Base-by-base conservation (phyloP, 768 basidiomycete species). In the Multifurca ochricompacta region DNA sequence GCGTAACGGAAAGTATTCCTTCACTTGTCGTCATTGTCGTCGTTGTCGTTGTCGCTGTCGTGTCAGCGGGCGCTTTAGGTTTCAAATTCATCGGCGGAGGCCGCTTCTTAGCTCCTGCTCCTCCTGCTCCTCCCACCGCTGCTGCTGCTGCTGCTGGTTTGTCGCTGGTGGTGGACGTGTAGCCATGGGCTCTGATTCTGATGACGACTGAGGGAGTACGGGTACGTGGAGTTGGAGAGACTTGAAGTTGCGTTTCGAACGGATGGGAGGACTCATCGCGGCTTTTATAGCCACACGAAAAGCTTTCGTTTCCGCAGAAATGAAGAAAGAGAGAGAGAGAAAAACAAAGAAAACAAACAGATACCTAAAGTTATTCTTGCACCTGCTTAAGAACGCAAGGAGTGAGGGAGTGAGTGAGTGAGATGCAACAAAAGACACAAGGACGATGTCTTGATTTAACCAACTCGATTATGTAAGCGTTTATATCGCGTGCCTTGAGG, bases 221-320 rank as follows among this genome's bases (percentile, higher is more conserved):
- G 76, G 58, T 53, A 85, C 81, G 61, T 79, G 76, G 66, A 93
- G 82, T 71, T 85, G 81, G 8, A 93, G 79, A 35, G 78, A 82
- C 71, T 91, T 92, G 79, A 91, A 91, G 68, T 93, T 93, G 59
- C 91, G 83, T 69, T 93, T 93, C 77, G 91, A 90, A 70, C 90
- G 85, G 58, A 90, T 79, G 50, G 85, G 82, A 35, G 79, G 78
- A 35, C 73, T 68, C 74, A 77, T 77, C 18, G 55, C 35, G n/a
- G 28, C 6, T 11, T 35, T 31, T n/a, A 21, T 46, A n/a, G n/a
- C n/a, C n/a, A 42, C 41, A 37, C 31, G 14, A 27, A 44, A 19
- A 21, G 13, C 35, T 21, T 19, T 25, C 16, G 36, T 30, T n/a
- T n/a, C n/a, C 16, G 3, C 6, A n/a, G 28, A 41, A 31, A 19